Conservation (phyloP, 2,329 filamentous ascomycete genomes). For the Arthrinium puccinioides region DNA sequence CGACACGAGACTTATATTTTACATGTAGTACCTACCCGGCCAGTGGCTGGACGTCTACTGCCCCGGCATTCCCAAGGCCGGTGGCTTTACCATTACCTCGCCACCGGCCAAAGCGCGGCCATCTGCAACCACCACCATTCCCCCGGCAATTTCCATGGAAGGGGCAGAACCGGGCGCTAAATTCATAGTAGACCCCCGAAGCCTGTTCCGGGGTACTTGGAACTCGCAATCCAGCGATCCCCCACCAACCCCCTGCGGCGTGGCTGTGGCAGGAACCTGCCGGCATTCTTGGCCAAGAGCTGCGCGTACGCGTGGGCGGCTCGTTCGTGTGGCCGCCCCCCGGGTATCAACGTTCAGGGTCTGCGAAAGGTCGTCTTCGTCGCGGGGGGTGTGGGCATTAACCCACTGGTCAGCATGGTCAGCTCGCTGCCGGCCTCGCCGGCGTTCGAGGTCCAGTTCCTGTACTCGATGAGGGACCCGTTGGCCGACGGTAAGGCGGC, state of each 20-base stretch:
- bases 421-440: constrained; percentile 19
- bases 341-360: constrained; percentile 27
- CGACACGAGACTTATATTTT: background rate
- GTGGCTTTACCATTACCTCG: constrained; percentile 85
- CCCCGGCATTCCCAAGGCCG: constrained; percentile 60
- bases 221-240: constrained; percentile 71
- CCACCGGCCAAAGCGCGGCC: constrained; percentile 49
- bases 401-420: constrained; percentile 71
- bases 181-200: background rate
- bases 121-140: constrained; percentile 12
- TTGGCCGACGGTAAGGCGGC: background rate
- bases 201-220: constrained; percentile 43
- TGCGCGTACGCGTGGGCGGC: constrained; percentile 70
- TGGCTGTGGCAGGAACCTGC: constrained; percentile 62
- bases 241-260: constrained; percentile 64
- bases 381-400: constrained; percentile 77
- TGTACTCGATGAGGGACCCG: constrained; percentile 51
- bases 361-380: constrained; percentile 63
- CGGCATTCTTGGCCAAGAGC: constrained; percentile 48
- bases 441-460: constrained; percentile 45
- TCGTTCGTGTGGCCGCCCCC: constrained; percentile 73
- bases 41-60: constrained; percentile 86
- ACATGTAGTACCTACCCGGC: constrained; percentile 62
- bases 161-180: too few species aligned
- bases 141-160: background rate